These are phyloP conservation scores for Larix kaempferi DNA, from an alignment of 75 land plant genomes.

Conservation along the genomic window DNA sequence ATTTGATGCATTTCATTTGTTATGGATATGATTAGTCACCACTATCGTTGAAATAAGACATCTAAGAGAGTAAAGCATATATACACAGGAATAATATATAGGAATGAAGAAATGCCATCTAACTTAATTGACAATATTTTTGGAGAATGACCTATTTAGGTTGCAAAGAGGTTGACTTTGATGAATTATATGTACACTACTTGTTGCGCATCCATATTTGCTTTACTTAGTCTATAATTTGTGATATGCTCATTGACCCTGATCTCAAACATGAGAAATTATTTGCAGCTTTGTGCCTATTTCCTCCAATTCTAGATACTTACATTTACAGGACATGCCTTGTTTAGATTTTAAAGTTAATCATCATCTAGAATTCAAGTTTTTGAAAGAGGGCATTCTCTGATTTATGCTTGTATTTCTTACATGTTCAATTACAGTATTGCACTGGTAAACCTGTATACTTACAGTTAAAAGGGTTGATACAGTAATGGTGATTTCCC, in stretches of 20 bases:
- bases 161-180: background rate
- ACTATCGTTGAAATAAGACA: background rate
- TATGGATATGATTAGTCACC: background rate
- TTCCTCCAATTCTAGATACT: no score
- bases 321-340: no score
- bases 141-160: no score
- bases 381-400: background rate
- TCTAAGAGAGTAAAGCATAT: background rate
- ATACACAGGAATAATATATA: background rate
- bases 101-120: background rate
- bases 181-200: background rate
- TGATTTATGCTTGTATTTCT: background rate
- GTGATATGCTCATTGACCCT: no score
- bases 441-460: background rate
- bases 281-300: no score
- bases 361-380: background rate
- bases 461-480: background rate
- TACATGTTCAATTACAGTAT: background rate
- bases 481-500: no score
- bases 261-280: no score
- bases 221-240: background rate
- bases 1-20: background rate
- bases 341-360: background rate
- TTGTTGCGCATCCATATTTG: background rate
- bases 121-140: background rate